These are phyloP conservation scores for Quercus rubra DNA, from an alignment of 306 rosid species.

Conservation along the genomic window DNA sequence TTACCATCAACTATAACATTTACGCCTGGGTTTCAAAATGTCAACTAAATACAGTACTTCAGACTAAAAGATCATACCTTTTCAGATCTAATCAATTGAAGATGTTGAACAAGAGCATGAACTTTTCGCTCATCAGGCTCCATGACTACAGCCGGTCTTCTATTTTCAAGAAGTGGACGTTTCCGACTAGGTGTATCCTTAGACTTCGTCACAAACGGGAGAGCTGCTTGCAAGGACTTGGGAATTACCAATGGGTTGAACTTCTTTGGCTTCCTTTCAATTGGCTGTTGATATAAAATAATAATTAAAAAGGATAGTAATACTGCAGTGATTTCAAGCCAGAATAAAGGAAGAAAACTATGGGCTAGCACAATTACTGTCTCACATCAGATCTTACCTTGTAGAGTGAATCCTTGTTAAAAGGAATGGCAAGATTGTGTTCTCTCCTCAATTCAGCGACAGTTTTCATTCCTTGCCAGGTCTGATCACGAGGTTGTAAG, in stretches of 20 bases:
- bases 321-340: neutral
- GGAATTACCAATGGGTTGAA: constrained; percentile 90
- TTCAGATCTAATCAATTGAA: too few relatives aligned
- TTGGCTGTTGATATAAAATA: constrained; percentile 40
- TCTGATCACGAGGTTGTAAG: constrained; percentile 72
- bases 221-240: constrained; percentile 53
- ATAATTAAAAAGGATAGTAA: neutral
- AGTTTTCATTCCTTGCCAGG: constrained; percentile 95
- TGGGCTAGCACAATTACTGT: neutral
- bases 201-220: too few relatives aligned
- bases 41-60: too few relatives aligned
- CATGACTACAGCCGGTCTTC: too few relatives aligned
- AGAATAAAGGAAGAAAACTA: neutral
- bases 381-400: constrained; percentile 46
- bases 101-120: constrained; percentile 53
- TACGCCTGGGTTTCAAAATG: too few relatives aligned
- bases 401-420: constrained; percentile 87
- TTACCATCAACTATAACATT: too few relatives aligned
- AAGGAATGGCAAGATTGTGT: constrained; percentile 58
- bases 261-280: constrained; percentile 72
- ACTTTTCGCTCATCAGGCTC: too few relatives aligned
- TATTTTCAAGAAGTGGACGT: too few relatives aligned
- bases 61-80: too few relatives aligned
- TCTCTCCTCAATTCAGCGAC: constrained; percentile 88
- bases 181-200: too few relatives aligned